These are phyloP conservation scores for Rhytidiadelphus loreus DNA, from an alignment of 225 moss, liverwort and hornwort genomes.

Conservation along the genomic window DNA sequence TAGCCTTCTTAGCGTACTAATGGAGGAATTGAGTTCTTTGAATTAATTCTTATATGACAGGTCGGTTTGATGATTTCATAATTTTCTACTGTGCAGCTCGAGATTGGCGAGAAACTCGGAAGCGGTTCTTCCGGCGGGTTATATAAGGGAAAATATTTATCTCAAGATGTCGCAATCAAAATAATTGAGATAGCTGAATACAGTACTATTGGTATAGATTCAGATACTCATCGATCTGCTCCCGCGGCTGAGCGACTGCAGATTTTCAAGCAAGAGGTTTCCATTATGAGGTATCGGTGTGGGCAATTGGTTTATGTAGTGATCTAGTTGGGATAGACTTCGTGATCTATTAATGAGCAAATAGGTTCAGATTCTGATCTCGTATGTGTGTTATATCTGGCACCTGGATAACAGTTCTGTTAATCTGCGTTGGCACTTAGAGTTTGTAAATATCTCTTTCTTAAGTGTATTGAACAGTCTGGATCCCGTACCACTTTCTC, in stretches of 20 bases:
- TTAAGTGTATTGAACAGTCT: background rate
- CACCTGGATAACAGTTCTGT: background rate
- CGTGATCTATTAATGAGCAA: background rate
- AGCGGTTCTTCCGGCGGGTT: conserved; percentile 88
- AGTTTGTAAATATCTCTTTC: background rate
- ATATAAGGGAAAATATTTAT: conserved; percentile 74
- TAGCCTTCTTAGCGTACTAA: background rate
- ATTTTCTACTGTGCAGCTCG: conserved; percentile 50
- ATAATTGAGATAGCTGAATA: conserved; percentile 65
- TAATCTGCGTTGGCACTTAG: background rate
- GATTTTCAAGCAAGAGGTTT: conserved; percentile 97
- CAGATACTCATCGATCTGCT: conserved; percentile 61
- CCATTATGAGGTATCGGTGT: conserved; percentile 83
- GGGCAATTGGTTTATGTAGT: background rate
- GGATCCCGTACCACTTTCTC: background rate
- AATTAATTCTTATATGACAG: background rate
- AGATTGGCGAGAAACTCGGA: conserved; percentile 84
- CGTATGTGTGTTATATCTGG: background rate
- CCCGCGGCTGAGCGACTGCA: conserved; percentile 72
- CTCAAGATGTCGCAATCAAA: conserved; percentile 96
- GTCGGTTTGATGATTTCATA: background rate
- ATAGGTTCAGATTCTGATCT: background rate
- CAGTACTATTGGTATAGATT: conserved; percentile 45
- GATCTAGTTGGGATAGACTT: background rate
- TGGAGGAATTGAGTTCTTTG: background rate